Evolutionary conservation across 495 filamentous ascomycete species (phyloP), one percentile per base, ranked within the genome.

Genomic region (Delitschia confertaspora): DNA sequence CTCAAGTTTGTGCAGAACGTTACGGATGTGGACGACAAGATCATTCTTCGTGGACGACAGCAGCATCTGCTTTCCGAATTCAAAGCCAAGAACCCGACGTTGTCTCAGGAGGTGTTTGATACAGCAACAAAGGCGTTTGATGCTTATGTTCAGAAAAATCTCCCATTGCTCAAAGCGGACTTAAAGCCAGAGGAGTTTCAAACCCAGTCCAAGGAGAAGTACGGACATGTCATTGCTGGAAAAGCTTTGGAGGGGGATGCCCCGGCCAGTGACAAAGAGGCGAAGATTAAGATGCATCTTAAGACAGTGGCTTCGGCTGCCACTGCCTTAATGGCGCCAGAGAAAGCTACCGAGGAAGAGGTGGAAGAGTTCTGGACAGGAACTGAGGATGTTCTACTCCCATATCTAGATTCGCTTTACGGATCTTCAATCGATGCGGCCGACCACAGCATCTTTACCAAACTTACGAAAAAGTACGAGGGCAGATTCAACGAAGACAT

Each of bases 1-100:
- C 78, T 96, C 42, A 74, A 81, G 31, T 95, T 94, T 70, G 86
- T 95, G 33, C 89, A 93, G 82, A 98, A 98, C 63, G 84, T 93
- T 53, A 56, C 53, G 10, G 47, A 56, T 66, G 75, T 94, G 1
- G 87, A 94, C 60, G 86, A 94, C 66, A 96, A 83, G 79, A 93
- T 94, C 54, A 93, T 95, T 53, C 69, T 94, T 36, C 73, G 84
- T 49, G 88, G 76, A 1, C 72, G 88, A 50, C 77, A 89, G 62
- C 77, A 86, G 51, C 73, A 85, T 51, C 67, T 95, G 3, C 76
- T 93, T 29, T 62, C 60, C 9, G 60, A 72, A 38, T 79, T 75
- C 50, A 67, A 68, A 21, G 45, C 59, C 5, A 49, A 60, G n/a
- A 66, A 73, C 51, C 56, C 60, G 21, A 60, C 41, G 3, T 43